Evolutionary conservation across 148 eudicot species (phyloP), one percentile per base, ranked within the genome.

Genomic region (Chenopodium berlandieri): DNA sequence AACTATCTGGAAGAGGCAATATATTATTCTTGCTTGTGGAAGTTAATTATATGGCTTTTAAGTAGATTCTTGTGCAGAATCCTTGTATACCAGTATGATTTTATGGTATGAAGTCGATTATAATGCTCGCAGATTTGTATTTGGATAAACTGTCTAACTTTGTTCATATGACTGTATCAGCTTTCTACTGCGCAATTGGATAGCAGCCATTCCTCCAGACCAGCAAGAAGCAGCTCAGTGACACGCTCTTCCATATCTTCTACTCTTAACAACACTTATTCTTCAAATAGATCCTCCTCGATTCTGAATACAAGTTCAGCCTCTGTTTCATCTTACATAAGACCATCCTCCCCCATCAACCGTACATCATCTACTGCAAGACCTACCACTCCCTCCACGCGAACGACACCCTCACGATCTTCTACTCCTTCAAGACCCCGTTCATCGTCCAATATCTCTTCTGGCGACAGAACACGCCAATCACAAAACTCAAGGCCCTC

Each of bases 271-370:
- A 90, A 86, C 78, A 85, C 87, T 76, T 90, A 88, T 67, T 83
- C 86, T 80, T 94, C 95, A 63, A 90, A 88, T 69, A 91, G 92
- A 87, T 89, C 94, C 70, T 65, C 88, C 82, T 85, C 91, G 12
- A 88, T 96, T 84, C 93, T 96, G 54, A 96, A 94, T 86, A 94
- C 99, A 63, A 94, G 98, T 82, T 94, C 98, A 68, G 91, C 93
- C 79, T 94, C 98, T 40, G 97, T 94, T 63, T 96, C 98, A 75
- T 96, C 99, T 78, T 96, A 94, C 84, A 94, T 90, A 68, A 90
- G 99, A 84, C 95, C 98, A 64, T 88, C 98, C 78, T 89, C 98
- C 76, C 98, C 99, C 70, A 87, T 81, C 72, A 69, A 87, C 76
- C 99, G 98, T 56, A 87, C 96, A 30, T 90, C 98, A 10, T 88